A percentile compares a stretch with the other conserved stretches of the same genome.
phyloP scores from a whole-genome alignment of 768 basidiomycete genomes.

The Suillus hirtellus region DNA sequence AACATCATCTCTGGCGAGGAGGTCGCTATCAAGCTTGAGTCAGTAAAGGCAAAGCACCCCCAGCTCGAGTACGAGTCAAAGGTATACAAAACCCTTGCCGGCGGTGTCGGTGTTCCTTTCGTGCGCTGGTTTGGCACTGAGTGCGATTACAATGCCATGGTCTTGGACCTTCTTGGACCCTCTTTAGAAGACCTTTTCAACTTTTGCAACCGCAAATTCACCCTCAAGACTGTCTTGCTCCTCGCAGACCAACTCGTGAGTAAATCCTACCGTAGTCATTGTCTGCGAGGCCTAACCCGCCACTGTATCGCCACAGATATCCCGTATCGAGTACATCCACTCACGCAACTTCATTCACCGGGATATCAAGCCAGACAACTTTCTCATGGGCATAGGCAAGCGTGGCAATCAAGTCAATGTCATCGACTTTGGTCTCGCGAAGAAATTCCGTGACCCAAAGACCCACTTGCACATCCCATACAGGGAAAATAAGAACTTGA shows the following conservation, averaged over 20 bases:
- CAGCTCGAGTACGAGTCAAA: slow-evolving; percentile 98
- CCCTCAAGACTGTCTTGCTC: slow-evolving; percentile 92
- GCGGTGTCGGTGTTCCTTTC: slow-evolving; percentile 98
- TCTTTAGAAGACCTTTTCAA: slow-evolving; percentile 92
- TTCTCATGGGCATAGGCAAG: slow-evolving; percentile 99
- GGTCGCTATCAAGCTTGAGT: slow-evolving; percentile 99
- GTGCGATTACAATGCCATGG: slow-evolving; percentile 99
- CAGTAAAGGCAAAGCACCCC: slow-evolving; percentile 99
- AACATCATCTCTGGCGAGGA: slow-evolving; percentile 99
- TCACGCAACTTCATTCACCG: slow-evolving; percentile 98
- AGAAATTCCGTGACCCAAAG: slow-evolving; percentile 99
- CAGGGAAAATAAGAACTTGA: slow-evolving; percentile 99
- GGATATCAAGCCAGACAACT: slow-evolving; percentile 99
- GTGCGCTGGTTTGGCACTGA: slow-evolving; percentile 94
- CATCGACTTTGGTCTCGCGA: slow-evolving; percentile 96
- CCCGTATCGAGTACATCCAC: slow-evolving; percentile 98
- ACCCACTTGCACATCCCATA: slow-evolving; percentile 99
- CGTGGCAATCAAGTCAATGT: slow-evolving; percentile 99
- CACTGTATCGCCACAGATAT: slow-evolving; percentile 60
- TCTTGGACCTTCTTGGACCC: slow-evolving; percentile 92
- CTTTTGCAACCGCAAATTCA: slow-evolving; percentile 97
- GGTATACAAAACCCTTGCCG: slow-evolving; percentile 96
- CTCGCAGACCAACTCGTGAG: slow-evolving; percentile 94
- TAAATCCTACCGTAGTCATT: slow-evolving; percentile 21
- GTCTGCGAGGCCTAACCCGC: slow-evolving; percentile 46